phyloP scores from a whole-genome alignment of 2,329 filamentous ascomycete species.

The Zarea fungicola region DNA sequence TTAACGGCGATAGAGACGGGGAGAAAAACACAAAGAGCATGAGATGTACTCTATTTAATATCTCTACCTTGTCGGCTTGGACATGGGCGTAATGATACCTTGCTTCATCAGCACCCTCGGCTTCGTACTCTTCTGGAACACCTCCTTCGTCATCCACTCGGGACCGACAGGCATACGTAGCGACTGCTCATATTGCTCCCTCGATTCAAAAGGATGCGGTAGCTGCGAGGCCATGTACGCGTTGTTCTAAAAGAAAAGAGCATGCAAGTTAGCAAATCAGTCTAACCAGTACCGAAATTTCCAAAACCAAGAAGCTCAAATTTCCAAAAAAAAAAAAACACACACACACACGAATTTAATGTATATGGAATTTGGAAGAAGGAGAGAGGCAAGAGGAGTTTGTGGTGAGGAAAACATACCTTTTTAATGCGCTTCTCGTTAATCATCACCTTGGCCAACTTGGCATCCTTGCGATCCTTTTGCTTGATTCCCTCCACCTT shows the following conservation, averaged over 20 bases:
- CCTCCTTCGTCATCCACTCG: constrained; percentile 96
- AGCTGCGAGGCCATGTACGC: constrained; percentile 81
- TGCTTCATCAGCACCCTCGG: constrained; percentile 87
- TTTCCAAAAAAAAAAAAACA: background rate
- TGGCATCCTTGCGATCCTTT: constrained; percentile 73
- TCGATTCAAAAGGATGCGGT: constrained; percentile 84
- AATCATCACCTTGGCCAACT: constrained; percentile 80
- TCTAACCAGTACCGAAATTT: no score
- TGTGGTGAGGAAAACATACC: constrained; percentile 42
- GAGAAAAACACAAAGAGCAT: background rate
- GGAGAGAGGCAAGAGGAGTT: no score
- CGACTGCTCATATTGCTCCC: constrained; percentile 84
- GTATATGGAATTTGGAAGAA: no score
- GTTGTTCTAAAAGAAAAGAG: constrained; percentile 72
- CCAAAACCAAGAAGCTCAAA: no score
- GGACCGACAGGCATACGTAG: constrained; percentile 82
- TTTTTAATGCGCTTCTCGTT: constrained; percentile 89
- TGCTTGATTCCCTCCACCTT: constrained; percentile 70
- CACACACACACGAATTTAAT: no score
- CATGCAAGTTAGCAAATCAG: constrained; percentile 15
- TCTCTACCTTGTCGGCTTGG: constrained; percentile 56
- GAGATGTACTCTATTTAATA: background rate
- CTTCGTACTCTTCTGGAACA: constrained; percentile 84
- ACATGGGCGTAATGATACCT: constrained; percentile 83
- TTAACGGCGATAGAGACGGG: no score